phyloP scores from a whole-genome alignment of 1,284 basidiomycete species.

The Rhodotorula sp. region DNA sequence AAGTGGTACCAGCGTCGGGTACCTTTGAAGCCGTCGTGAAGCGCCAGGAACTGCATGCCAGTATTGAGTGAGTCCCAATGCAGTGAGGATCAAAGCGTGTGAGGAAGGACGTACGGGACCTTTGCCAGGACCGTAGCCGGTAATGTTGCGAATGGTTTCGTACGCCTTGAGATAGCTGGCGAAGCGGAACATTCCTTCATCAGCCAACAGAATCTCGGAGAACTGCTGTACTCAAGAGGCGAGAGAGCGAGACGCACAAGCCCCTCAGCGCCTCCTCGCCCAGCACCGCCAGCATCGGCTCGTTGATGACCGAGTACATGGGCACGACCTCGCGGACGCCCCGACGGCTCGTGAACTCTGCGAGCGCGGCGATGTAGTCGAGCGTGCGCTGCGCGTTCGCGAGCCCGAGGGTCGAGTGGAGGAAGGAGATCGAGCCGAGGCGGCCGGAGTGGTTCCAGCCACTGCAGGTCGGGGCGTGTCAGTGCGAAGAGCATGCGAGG shows the following conservation, averaged over 20 bases:
- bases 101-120: constrained; percentile 27
- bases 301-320: constrained; percentile 46
- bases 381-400: constrained; percentile 48
- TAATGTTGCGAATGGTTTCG: constrained; percentile 60
- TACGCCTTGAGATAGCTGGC: constrained; percentile 43
- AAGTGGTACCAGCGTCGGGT: constrained; percentile 44
- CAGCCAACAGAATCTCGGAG: background rate
- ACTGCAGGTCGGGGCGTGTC: constrained; percentile 9
- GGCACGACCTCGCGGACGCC: constrained; percentile 43
- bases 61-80: background rate
- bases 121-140: constrained; percentile 53
- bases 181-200: rapidly evolving
- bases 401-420: constrained; percentile 68
- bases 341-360: constrained; percentile 41
- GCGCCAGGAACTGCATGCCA: constrained; percentile 26
- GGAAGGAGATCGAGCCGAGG: constrained; percentile 60
- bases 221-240: background rate
- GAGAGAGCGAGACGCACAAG: constrained; percentile 19
- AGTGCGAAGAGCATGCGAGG: background rate
- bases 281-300: constrained; percentile 38
- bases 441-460: constrained; percentile 61
- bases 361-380: constrained; percentile 45
- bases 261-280: constrained; percentile 24
- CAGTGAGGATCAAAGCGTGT: background rate
- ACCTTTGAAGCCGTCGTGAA: constrained; percentile 46